Evolutionary conservation across 108 stramenopile genomes (phyloP), one percentile per base, ranked within the genome.

Genomic region (Cyclotella choctawhatcheeana): DNA sequence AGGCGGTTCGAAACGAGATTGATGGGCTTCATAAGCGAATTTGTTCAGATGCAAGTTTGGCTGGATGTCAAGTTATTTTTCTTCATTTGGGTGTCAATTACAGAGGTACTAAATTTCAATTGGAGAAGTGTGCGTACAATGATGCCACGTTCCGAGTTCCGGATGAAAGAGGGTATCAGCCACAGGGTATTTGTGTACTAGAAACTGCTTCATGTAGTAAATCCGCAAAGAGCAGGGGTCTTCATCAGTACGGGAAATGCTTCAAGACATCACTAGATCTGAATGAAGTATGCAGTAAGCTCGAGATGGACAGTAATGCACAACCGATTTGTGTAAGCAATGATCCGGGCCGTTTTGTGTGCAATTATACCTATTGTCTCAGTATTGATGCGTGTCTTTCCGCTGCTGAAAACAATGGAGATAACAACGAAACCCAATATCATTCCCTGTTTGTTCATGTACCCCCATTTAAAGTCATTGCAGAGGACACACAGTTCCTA

Each of bases 51-150:
- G 44, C 12, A 48, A 14, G 7, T 27, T 10, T 51, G 17, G 54
- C 30, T 21, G 33, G 43, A 5, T 58, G 21, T 27, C 18, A 31
- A 10, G 50, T 86, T 22, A 66, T 91, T 7, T 61, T 88, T 12
- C 64, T 95, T 31, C 94, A 95, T 82, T 52, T 95, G 43, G 94
- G 94, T 2, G 94, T 95, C 44, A 87, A 91, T 48, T 77, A 80
- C 66, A 67, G 29, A 1, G 83, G 83, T 20, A 81, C 33, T 16
- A 63, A 58, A 31, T 91, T 89, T 76, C 87, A 91, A 45, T 56
- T 98, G 51, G 97, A 97, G 77, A 43, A 84, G 68, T 89, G 82
- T 69, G 97, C 97, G 18, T 96, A 94, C 81, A 98, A 98, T 68
- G 91, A 96, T 67, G 96, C 96, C 20, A 86, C 85, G 7, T 98